Percentiles rank a stretch among this genome's conserved stretches.
Evolutionary conservation across 2,329 filamentous ascomycete genomes (phyloP).

Genomic region (Sporothrix variecibatus): DNA sequence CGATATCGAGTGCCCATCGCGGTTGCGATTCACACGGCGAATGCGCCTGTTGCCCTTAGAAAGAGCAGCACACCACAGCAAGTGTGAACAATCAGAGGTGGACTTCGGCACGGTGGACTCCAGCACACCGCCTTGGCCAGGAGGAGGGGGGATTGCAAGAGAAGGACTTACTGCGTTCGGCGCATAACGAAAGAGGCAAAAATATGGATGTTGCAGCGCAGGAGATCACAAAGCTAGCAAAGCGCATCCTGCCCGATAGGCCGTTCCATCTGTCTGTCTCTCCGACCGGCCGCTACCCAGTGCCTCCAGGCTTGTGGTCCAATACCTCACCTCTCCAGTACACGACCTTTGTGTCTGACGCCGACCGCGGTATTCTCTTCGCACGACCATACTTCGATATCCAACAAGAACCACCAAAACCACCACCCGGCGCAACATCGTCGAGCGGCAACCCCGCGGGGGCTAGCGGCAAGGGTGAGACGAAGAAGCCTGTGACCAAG

Average conservation of each 20-base stretch:
- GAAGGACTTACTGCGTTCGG: constrained; percentile 4
- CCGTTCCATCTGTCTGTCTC: constrained; percentile 54
- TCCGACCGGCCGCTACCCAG: constrained; percentile 50
- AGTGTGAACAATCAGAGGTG: not conserved
- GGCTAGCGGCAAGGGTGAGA: constrained; percentile 33
- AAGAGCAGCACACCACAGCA: not conserved
- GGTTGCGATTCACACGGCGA: constrained; percentile 20
- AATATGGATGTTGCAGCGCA: constrained; percentile 35
- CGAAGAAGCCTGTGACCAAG: constrained; percentile 46
- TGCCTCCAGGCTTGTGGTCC: constrained; percentile 48
- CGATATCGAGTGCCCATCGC: constrained; percentile 15
- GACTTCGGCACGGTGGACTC: constrained; percentile 4
- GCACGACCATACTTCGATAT: constrained; percentile 61
- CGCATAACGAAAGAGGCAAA: constrained; percentile 1
- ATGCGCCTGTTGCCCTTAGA: constrained; percentile 4
- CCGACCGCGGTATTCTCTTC: constrained; percentile 58
- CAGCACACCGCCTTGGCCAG: not conserved
- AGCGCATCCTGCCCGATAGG: constrained; percentile 32
- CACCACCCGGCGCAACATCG: constrained; percentile 40
- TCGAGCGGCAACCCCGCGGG: constrained; percentile 32
- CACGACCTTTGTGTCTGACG: constrained; percentile 58
- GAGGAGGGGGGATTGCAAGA: constrained; percentile 22
- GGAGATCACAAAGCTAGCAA: constrained; percentile 32
- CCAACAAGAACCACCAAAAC: constrained; percentile 48
- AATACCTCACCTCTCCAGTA: constrained; percentile 54